Evolutionary conservation across 306 rosid genomes (phyloP).

Genomic region (Macrotyloma uniflorum): DNA sequence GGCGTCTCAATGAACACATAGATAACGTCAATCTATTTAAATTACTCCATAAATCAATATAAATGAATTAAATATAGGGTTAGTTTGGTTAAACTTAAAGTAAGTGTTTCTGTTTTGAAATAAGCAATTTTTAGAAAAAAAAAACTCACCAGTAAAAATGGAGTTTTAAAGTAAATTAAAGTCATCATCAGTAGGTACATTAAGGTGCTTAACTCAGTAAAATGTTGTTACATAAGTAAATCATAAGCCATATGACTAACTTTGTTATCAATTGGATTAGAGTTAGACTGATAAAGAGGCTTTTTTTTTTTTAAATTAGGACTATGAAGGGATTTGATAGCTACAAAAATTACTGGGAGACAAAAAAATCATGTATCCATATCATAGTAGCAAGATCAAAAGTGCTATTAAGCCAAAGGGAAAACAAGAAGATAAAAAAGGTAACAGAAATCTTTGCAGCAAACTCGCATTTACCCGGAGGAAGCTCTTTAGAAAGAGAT

Average conservation of each 20-base stretch:
- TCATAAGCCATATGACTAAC: background rate
- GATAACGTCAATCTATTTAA: background rate
- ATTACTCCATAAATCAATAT: background rate
- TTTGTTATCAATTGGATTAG: background rate
- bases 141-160: background rate
- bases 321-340: background rate
- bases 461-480: conserved; percentile 52
- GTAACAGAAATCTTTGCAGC: conserved; percentile 25
- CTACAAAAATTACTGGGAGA: background rate
- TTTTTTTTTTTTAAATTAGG: background rate
- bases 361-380: background rate
- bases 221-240: background rate
- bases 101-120: too few species aligned
- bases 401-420: conserved; percentile 5
- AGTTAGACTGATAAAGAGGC: background rate
- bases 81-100: too few species aligned
- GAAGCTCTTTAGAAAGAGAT: conserved; percentile 67
- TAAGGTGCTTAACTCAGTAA: background rate
- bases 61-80: too few species aligned
- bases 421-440: background rate
- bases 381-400: background rate
- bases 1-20: background rate
- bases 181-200: background rate
- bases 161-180: background rate
- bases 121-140: too few species aligned